A percentile compares a stretch with the other conserved stretches of the same genome.
phyloP scores from a whole-genome alignment of 179 eudicot species.

The Silene noctiflora region DNA sequence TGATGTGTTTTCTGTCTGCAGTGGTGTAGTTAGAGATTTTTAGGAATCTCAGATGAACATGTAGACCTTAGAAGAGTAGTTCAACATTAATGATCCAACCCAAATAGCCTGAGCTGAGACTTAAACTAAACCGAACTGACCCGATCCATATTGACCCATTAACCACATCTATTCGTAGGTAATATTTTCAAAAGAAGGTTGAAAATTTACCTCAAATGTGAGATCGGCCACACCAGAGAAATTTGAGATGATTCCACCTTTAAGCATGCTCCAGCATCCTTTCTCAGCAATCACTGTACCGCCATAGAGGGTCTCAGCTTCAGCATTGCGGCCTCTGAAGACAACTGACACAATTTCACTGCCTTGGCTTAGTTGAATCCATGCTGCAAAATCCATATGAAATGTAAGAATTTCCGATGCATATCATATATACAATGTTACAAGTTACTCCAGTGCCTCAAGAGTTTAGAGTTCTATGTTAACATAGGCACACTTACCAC shows the following conservation, averaged over 20 bases:
- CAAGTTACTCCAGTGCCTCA: no score
- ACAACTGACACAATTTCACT: constrained; percentile 36
- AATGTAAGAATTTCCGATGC: background rate
- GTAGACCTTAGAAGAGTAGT: no score
- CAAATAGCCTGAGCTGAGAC: no score
- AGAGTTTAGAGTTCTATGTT: no score
- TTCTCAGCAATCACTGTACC: constrained; percentile 49
- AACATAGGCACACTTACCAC: no score
- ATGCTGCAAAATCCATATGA: constrained; percentile 35
- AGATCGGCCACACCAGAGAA: constrained; percentile 32
- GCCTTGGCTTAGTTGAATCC: constrained; percentile 50
- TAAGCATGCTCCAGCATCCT: constrained; percentile 70
- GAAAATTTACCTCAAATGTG: constrained; percentile 32
- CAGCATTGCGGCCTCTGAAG: constrained; percentile 25
- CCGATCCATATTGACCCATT: no score
- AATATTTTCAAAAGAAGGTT: background rate
- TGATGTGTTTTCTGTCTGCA: constrained; percentile 34
- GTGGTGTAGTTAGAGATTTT: background rate
- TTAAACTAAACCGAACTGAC: no score
- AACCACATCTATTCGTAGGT: background rate
- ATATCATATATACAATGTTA: background rate
- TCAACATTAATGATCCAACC: no score
- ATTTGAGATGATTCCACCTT: constrained; percentile 48
- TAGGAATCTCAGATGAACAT: background rate
- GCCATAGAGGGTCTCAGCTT: constrained; percentile 23